Evolutionary conservation across 176 grass and related monocot species (phyloP).

Genomic region (Rhynchospora pubera): DNA sequence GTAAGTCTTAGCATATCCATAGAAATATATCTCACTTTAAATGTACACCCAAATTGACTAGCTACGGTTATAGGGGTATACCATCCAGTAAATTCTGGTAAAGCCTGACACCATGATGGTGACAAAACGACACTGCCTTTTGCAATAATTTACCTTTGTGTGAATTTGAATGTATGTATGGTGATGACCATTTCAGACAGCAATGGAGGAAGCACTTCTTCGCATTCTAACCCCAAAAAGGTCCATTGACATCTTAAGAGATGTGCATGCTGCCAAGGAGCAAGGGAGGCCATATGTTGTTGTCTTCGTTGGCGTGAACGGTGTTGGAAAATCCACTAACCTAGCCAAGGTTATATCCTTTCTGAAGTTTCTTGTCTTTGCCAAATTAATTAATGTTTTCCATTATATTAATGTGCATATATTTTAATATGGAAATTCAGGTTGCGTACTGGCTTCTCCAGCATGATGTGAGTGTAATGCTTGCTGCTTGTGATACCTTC

Average conservation of each 20-base stretch:
- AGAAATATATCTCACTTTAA: background rate
- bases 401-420: background rate
- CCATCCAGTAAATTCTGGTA: background rate
- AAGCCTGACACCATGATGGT: background rate
- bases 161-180: background rate
- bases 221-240: constrained; percentile 81
- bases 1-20: background rate
- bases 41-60: background rate
- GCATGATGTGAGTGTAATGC: constrained; percentile 81
- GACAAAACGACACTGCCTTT: background rate
- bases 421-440: constrained; percentile 25
- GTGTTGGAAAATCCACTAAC: constrained; percentile 95
- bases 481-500: constrained; percentile 91
- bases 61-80: background rate
- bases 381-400: constrained; percentile 4
- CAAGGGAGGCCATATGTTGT: constrained; percentile 90
- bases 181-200: constrained; percentile 40
- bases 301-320: constrained; percentile 93
- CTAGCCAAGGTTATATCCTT: constrained; percentile 71
- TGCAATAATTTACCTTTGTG: background rate
- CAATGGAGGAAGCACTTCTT: constrained; percentile 91
- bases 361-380: constrained; percentile 16
- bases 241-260: constrained; percentile 89
- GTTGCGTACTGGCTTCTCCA: constrained; percentile 95
- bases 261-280: constrained; percentile 90